Conservation (phyloP, 164 flowering plant species). For the Berberis vulgaris region DNA sequence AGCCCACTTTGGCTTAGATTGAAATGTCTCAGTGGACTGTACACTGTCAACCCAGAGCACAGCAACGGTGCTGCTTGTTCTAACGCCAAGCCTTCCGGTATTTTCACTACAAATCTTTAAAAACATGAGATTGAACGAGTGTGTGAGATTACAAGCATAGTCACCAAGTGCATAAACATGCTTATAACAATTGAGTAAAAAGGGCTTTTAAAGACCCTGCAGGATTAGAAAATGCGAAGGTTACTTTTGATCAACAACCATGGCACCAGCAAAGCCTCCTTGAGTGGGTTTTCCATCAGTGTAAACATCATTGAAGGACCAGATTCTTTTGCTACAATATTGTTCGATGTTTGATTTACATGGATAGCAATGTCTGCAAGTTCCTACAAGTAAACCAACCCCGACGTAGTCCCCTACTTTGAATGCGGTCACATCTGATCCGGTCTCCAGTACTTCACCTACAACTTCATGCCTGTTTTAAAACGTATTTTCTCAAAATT, state of each 20-base stretch:
- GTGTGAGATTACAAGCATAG: neutral
- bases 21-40: conserved; percentile 13
- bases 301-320: conserved; percentile 86
- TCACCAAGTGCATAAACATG: neutral
- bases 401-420: conserved; percentile 12
- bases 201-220: neutral
- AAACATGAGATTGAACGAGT: neutral
- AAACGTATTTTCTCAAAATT: neutral
- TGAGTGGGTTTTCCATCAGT: conserved; percentile 84
- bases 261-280: conserved; percentile 75
- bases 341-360: conserved; percentile 76
- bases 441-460: conserved; percentile 12
- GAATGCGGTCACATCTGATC: conserved; percentile 8
- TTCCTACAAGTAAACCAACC: conserved; percentile 9
- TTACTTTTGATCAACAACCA: conserved; percentile 86
- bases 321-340: conserved; percentile 83
- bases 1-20: conserved; percentile 6
- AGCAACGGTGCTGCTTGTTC: conserved; percentile 15
- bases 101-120: conserved; percentile 15
- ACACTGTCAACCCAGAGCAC: conserved; percentile 15
- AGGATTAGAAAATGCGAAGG: conserved; percentile 4
- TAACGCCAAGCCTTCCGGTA: conserved; percentile 10
- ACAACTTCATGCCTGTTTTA: conserved; percentile 12
- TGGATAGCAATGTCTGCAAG: conserved; percentile 34
- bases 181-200: too few species aligned